Evolutionary conservation across 2,329 filamentous ascomycete species (phyloP).

Genomic region (Leptodontidium sp.): DNA sequence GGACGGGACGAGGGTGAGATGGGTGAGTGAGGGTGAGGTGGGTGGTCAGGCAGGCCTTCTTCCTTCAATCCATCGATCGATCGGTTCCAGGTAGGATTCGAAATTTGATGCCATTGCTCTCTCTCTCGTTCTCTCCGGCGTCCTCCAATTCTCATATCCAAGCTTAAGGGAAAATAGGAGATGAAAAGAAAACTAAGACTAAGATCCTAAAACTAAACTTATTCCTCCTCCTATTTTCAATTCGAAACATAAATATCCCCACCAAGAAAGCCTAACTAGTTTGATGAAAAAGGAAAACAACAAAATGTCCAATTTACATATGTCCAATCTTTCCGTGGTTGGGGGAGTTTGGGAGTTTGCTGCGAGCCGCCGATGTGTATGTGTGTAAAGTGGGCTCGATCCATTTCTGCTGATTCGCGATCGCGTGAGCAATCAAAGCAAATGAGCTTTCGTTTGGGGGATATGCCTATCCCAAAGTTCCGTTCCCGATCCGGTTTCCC

Average conservation of each 20-base stretch:
- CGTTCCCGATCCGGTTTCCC: constrained; percentile 18
- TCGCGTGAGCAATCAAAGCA: constrained; percentile 21
- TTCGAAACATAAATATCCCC: no score
- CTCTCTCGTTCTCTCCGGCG: neutral
- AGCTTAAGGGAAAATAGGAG: constrained; percentile 2
- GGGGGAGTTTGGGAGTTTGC: constrained; percentile 28
- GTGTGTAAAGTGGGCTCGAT: constrained; percentile 20
- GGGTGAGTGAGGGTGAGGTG: neutral
- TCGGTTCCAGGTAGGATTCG: constrained; percentile 14
- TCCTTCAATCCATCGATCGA: constrained; percentile 12
- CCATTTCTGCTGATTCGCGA: constrained; percentile 21
- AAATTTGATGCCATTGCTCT: constrained; percentile 17
- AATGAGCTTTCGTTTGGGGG: constrained; percentile 18
- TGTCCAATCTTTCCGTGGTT: constrained; percentile 22
- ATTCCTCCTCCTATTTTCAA: constrained; percentile 15
- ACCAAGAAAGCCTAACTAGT: constrained; percentile 13
- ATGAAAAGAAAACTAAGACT: constrained; percentile 7
- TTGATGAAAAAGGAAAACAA: constrained; percentile 11
- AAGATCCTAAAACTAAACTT: constrained; percentile 20
- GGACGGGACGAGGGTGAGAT: neutral
- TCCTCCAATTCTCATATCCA: constrained; percentile 1
- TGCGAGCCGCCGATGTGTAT: constrained; percentile 27
- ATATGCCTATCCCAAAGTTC: constrained; percentile 13
- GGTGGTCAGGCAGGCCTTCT: constrained; percentile 12
- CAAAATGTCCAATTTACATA: constrained; percentile 37